A percentile compares a stretch with the other conserved stretches of the same genome.
These are phyloP conservation scores for Coprinellus micaceus DNA, from an alignment of 768 basidiomycete species.

Conservation along the genomic window DNA sequence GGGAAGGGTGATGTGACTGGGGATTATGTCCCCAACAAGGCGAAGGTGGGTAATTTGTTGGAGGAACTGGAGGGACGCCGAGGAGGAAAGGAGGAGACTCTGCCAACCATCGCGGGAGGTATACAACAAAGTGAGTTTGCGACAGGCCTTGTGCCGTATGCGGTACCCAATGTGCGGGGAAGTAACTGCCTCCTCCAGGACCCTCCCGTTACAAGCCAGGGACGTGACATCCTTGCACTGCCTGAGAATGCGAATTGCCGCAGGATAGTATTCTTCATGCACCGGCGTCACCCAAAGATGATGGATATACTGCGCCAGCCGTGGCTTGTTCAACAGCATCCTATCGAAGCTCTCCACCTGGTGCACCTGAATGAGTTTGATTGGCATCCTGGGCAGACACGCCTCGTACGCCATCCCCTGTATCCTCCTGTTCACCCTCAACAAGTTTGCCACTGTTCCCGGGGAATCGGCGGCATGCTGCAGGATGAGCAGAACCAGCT, in stretches of 20 bases:
- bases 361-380: conserved; percentile 28
- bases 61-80: conserved; percentile 26
- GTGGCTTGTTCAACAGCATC: conserved; percentile 15
- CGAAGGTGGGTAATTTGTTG: conserved; percentile 31
- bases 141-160: conserved; percentile 26
- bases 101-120: conserved; percentile 21
- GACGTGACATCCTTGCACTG: conserved; percentile 28
- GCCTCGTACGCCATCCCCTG: conserved; percentile 29
- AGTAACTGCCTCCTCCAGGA: conserved; percentile 23
- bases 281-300: conserved; percentile 33
- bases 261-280: conserved; percentile 19
- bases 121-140: conserved; percentile 29
- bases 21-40: conserved; percentile 28
- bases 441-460: conserved; percentile 28
- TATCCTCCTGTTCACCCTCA: conserved; percentile 29
- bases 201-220: conserved; percentile 28
- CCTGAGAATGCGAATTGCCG: conserved; percentile 23
- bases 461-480: conserved; percentile 25
- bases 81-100: conserved; percentile 16
- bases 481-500: conserved; percentile 29
- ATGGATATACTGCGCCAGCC: conserved; percentile 22
- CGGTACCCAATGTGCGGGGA: conserved; percentile 12
- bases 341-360: conserved; percentile 30
- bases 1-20: conserved; percentile 17
- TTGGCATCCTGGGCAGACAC: conserved; percentile 31